Evolutionary conservation across 1,284 basidiomycete species (phyloP), one percentile per base, ranked within the genome.

Genomic region (Moesziomyces sp.): DNA sequence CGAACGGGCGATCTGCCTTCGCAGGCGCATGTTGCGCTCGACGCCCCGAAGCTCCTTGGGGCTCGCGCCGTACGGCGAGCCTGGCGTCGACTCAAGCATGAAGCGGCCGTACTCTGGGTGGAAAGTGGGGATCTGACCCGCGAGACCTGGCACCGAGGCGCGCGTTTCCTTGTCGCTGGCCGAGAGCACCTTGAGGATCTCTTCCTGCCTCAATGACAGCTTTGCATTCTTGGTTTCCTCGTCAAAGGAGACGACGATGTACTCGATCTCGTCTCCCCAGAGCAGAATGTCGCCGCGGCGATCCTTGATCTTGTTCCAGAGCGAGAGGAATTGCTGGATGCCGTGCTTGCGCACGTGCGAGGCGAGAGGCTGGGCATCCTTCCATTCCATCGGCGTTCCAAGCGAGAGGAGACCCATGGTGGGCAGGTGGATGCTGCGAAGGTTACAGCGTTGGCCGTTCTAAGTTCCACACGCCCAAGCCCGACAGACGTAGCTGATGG

Each of bases 261-360:
- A 98, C 85, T 99, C 97, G 81, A 99, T 88, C 94, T 99, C 97
- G 82, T 99, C 97, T 30, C 97, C 97, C 97, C 97, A 99, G n/a
- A 97, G 88, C 50, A 99, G 86, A 66, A 92, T 91, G 81, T 99
- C 95, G 11, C 94, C 94, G n/a, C 89, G 88, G 62, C 93, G 88
- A 83, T 93, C 91, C 88, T 97, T 97, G 84, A 95, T 88, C 64
- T 90, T 89, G 82, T 94, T 89, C 93, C 94, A 99, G 45, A 91
- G 93, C 78, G 94, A 88, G 53, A 99, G 86, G 84, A 99, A 97
- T 86, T 99, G 97, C 21, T 92, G 90, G 82, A 99, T 94, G 43
- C 97, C 97, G 85, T 99, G 95, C 57, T 88, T 86, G 69, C 95
- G 89, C 76, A 99, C 93, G 86, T 98, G 93, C 81, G 94, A 90